Conservation (phyloP, 208 protist genomes). For the Trypanosoma caninum region DNA sequence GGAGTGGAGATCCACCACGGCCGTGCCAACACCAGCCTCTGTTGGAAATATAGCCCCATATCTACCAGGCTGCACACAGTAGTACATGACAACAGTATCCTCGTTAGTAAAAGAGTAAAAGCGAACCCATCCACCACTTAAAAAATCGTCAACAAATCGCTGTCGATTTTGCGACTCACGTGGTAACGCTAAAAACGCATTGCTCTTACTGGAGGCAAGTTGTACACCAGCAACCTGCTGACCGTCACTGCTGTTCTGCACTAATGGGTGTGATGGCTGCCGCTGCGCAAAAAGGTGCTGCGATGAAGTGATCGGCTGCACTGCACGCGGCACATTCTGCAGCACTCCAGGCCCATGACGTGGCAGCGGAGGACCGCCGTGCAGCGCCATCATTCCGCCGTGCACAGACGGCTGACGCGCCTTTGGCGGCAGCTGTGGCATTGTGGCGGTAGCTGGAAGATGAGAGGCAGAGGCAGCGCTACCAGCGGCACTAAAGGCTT, state of each 20-base stretch:
- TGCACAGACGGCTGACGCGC: conserved; percentile 42
- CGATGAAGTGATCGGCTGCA: not conserved
- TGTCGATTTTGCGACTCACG: conserved; percentile 61
- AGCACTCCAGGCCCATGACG: conserved; percentile 50
- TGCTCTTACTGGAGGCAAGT: conserved; percentile 15
- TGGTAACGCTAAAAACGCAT: conserved; percentile 75
- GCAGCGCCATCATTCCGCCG: conserved; percentile 35
- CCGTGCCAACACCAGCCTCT: conserved; percentile 71
- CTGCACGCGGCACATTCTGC: not conserved
- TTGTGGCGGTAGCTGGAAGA: not conserved
- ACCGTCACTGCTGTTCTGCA: conserved; percentile 10
- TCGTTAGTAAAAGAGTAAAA: conserved; percentile 82
- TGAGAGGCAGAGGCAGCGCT: not conserved
- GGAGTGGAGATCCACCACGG: conserved; percentile 79
- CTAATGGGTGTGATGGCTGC: conserved; percentile 15
- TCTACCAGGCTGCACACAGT: conserved; percentile 80
- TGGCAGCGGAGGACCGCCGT: conserved; percentile 67
- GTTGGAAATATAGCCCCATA: conserved; percentile 87
- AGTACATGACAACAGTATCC: conserved; percentile 83
- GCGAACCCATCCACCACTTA: conserved; percentile 82
- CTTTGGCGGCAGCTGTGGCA: not conserved
- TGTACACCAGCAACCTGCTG: not conserved
- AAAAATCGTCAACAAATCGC: conserved; percentile 81
- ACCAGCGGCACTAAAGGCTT: not conserved
- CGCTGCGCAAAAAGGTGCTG: conserved; percentile 4